Evolutionary conservation across 306 rosid species (phyloP).

Genomic region (Sindora glabra): DNA sequence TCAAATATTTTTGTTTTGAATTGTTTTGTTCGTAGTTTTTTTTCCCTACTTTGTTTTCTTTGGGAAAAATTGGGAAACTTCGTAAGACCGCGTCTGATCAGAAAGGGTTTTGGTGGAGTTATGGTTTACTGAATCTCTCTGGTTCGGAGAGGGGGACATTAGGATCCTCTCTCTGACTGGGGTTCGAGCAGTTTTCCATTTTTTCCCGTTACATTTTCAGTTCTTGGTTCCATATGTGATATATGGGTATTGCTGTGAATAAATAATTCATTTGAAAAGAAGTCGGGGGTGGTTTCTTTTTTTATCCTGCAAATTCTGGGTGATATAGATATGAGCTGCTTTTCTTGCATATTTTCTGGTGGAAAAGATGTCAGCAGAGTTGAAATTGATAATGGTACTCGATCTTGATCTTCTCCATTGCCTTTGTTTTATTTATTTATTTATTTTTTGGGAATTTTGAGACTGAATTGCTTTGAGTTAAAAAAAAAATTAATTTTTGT

Average conservation of each 20-base stretch:
- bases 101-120: not conserved
- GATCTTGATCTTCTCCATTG: not conserved
- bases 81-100: not conserved
- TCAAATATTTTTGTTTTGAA: not conserved
- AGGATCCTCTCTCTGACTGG: not conserved
- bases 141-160: not conserved
- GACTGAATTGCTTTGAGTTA: not conserved
- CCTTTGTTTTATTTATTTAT: not conserved
- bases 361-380: constrained; percentile 33
- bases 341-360: constrained; percentile 29
- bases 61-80: not conserved
- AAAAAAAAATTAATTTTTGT: too few relatives aligned
- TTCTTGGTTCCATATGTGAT: not conserved
- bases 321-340: constrained; percentile 29
- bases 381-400: constrained; percentile 24
- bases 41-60: not conserved
- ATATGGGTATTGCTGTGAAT: too few relatives aligned
- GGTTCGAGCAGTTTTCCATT: not conserved
- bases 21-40: not conserved
- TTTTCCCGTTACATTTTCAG: not conserved
- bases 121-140: not conserved
- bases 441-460: not conserved
- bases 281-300: not conserved
- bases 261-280: too few relatives aligned
- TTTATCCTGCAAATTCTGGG: not conserved